Percentiles rank a stretch among this genome's conserved stretches.
phyloP scores from a whole-genome alignment of 2,329 filamentous ascomycete species.

The Biscogniauxia sp. region DNA sequence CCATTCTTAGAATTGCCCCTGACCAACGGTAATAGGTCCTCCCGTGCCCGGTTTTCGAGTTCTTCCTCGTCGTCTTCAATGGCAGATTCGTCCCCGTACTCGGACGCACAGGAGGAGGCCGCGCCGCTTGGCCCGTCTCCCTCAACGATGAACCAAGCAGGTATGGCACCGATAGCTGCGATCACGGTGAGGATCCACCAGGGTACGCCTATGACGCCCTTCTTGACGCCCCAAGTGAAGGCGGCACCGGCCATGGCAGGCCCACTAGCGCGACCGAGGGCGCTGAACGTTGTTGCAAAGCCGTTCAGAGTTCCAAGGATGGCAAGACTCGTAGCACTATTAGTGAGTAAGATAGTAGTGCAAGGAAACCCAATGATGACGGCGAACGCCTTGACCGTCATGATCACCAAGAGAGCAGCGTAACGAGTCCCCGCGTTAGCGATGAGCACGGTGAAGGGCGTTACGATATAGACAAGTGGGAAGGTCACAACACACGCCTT shows the following conservation, averaged over 20 bases:
- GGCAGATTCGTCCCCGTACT: constrained; percentile 36
- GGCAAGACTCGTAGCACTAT: constrained; percentile 71
- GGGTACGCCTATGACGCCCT: constrained; percentile 73
- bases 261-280: constrained; percentile 74
- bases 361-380: constrained; percentile 88
- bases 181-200: constrained; percentile 76
- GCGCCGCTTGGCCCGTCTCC: constrained; percentile 62
- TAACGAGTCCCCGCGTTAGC: constrained; percentile 49
- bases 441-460: constrained; percentile 74
- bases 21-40: not conserved
- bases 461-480: constrained; percentile 75
- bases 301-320: constrained; percentile 89
- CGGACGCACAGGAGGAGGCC: constrained; percentile 2
- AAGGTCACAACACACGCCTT: constrained; percentile 63
- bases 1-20: constrained; percentile 1
- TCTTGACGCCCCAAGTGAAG: constrained; percentile 74
- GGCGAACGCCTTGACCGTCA: constrained; percentile 71
- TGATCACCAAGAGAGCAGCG: constrained; percentile 60
- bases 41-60: not conserved
- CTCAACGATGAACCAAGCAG: constrained; percentile 72
- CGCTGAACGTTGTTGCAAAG: constrained; percentile 79
- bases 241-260: constrained; percentile 70
- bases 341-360: constrained; percentile 85
- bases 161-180: constrained; percentile 63
- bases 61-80: constrained; percentile 32